Conservation (phyloP, 139 green algal species). For the Chlorella ohadii region DNA sequence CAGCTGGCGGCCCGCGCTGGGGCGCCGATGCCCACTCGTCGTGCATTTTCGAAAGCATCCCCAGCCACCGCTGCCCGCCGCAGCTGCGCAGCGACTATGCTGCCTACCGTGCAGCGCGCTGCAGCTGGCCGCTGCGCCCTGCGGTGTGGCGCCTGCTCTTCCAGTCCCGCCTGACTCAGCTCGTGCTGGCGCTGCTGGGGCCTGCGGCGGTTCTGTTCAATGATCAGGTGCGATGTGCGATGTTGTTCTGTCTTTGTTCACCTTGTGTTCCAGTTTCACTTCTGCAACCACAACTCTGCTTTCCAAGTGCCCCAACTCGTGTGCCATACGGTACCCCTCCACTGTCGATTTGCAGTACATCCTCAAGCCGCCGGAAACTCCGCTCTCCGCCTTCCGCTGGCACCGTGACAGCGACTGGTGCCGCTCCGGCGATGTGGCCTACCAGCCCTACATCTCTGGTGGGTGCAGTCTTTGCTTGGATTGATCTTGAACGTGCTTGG, state of each 20-base stretch:
- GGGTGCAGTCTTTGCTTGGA: background rate
- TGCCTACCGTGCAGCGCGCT: background rate
- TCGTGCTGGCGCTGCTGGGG: conserved; percentile 27
- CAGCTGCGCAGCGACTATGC: background rate
- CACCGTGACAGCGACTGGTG: conserved; percentile 52
- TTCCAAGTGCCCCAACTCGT: no score
- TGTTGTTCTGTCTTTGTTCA: no score
- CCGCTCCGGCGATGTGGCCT: background rate
- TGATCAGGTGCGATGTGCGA: conserved; percentile 47
- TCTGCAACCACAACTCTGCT: no score
- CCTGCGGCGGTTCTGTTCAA: conserved; percentile 35
- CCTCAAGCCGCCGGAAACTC: conserved; percentile 37
- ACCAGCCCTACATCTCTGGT: conserved; percentile 35
- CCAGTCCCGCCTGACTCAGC: background rate
- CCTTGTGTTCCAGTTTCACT: no score
- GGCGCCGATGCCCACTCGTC: background rate
- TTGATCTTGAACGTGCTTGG: no score
- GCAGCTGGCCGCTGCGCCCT: background rate
- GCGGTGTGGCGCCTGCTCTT: conserved; percentile 23
- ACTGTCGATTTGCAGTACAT: conserved; percentile 41
- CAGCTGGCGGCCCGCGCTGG: background rate
- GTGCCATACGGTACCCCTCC: no score
- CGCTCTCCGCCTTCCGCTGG: conserved; percentile 36
- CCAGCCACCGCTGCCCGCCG: background rate
- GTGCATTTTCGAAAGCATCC: conserved; percentile 29